A percentile compares a stretch with the other conserved stretches of the same genome.
Evolutionary conservation across 257 asterid genomes (phyloP).

Genomic region (Rauvolfia tetraphylla): DNA sequence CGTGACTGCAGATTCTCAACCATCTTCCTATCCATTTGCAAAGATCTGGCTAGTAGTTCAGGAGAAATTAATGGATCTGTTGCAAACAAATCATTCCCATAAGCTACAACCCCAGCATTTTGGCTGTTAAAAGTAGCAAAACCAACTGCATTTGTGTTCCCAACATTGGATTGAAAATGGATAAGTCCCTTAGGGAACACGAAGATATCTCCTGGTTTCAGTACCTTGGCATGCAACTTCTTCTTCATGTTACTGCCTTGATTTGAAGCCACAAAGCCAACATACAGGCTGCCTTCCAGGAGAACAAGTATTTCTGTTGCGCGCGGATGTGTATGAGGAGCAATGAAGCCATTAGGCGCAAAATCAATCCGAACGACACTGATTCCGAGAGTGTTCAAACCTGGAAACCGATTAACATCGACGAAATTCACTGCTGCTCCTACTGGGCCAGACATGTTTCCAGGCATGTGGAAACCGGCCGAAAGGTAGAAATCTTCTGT

Average conservation of each 20-base stretch:
- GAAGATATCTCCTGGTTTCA: conserved; percentile 2
- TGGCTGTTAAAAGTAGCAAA: background rate
- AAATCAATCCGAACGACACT: background rate
- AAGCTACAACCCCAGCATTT: background rate
- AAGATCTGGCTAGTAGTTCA: background rate
- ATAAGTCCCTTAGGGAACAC: background rate
- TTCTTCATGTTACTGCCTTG: background rate
- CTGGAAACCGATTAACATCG: background rate
- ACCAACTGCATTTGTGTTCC: background rate
- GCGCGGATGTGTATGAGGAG: conserved; percentile 6
- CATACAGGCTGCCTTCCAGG: background rate
- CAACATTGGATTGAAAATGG: background rate
- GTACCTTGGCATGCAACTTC: background rate
- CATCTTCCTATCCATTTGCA: background rate
- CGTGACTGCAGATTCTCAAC: background rate
- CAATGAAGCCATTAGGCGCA: background rate
- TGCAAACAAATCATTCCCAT: background rate
- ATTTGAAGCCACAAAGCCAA: no score
- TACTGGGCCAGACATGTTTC: background rate
- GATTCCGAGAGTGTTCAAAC: background rate
- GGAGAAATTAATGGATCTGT: background rate
- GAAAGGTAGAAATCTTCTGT: conserved; percentile 6
- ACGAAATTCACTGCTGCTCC: background rate
- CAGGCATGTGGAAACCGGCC: background rate
- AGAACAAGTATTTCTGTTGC: background rate